Evolutionary conservation across 495 filamentous ascomycete species (phyloP).

Genomic region (Aspergillus conjunctus): DNA sequence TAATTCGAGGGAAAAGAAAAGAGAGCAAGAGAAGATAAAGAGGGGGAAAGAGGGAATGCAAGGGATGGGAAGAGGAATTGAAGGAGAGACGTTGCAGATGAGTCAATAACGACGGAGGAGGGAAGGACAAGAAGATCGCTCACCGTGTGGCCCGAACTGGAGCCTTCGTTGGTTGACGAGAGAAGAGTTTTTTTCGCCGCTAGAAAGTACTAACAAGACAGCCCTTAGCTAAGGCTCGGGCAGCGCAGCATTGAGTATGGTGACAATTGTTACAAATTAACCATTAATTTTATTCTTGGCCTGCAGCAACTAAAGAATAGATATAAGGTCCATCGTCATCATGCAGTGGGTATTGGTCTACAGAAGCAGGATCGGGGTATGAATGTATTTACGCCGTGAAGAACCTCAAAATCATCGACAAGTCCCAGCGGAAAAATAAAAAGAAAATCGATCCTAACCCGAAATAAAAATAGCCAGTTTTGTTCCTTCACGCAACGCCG

Average conservation of each 20-base stretch:
- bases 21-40: constrained; percentile 2
- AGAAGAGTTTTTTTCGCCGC: constrained; percentile 7
- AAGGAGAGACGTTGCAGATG: constrained; percentile 7
- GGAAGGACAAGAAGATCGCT: constrained; percentile 2
- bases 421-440: constrained; percentile 2
- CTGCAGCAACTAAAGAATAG: not conserved
- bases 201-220: not conserved
- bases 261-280: too few species aligned
- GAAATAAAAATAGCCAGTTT: constrained; percentile 11
- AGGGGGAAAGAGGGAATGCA: not conserved
- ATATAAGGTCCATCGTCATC: not conserved
- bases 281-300: too few species aligned
- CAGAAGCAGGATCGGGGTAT: not conserved
- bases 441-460: constrained; percentile 1
- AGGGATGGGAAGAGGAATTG: not conserved
- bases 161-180: constrained; percentile 20
- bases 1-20: not conserved
- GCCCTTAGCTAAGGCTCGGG: not conserved
- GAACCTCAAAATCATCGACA: constrained; percentile 21
- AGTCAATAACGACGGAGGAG: constrained; percentile 8
- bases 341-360: not conserved
- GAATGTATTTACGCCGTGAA: constrained; percentile 22
- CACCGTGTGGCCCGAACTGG: constrained; percentile 19
- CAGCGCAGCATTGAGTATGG: not conserved
- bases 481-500: constrained; percentile 60